phyloP scores from a whole-genome alignment of 768 basidiomycete genomes.

The Sistotremastrum niveocremeum region DNA sequence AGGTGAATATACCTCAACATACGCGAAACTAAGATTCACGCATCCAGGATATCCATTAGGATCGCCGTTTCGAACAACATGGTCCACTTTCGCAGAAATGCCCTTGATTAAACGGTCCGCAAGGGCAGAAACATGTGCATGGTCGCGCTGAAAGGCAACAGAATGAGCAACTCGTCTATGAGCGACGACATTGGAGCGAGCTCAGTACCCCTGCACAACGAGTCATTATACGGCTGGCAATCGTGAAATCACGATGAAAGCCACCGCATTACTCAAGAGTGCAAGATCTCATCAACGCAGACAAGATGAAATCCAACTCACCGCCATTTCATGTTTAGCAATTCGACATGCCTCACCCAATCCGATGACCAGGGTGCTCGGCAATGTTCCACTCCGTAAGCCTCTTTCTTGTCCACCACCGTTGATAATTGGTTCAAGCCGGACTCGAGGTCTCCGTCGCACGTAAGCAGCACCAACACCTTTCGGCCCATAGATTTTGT shows the following conservation, averaged over 20 bases:
- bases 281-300: constrained; percentile 18
- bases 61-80: constrained; percentile 92
- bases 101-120: constrained; percentile 70
- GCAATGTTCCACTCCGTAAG: constrained; percentile 85
- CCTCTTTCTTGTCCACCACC: constrained; percentile 98
- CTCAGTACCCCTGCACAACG: constrained; percentile 93
- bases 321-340: constrained; percentile 83
- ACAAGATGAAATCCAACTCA: constrained; percentile 33
- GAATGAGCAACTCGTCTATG: constrained; percentile 1
- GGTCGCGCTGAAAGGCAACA: constrained; percentile 49
- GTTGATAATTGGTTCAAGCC: constrained; percentile 86
- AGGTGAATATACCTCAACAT: constrained; percentile 46
- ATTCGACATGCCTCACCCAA: constrained; percentile 91
- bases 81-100: constrained; percentile 74
- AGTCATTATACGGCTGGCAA: constrained; percentile 48
- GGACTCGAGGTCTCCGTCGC: constrained; percentile 78
- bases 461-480: constrained; percentile 94
- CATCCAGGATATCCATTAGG: constrained; percentile 87
- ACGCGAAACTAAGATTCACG: constrained; percentile 89
- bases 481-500: constrained; percentile 98
- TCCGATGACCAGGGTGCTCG: constrained; percentile 79
- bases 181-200: constrained; percentile 6
- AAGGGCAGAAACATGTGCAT: constrained; percentile 54
- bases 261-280: constrained; percentile 11
- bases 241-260: constrained; percentile 6